Evolutionary conservation across 2,329 filamentous ascomycete species (phyloP), one percentile per base, ranked within the genome.

Genomic region (Diaporthe sp.): DNA sequence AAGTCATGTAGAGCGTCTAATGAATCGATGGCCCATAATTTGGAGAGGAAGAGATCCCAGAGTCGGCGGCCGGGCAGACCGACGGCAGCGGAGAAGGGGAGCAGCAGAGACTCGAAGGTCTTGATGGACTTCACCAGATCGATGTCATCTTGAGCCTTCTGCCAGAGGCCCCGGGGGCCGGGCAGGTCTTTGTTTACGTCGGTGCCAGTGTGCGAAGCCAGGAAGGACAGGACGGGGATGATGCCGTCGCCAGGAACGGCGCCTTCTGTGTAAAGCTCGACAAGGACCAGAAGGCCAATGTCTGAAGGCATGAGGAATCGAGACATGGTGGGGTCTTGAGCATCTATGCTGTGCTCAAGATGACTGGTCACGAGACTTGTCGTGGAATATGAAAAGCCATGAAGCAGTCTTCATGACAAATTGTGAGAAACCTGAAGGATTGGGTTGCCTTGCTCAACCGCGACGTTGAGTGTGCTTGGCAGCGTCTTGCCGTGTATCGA

Each of bases 261-360:
- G n/a, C 92, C 92, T 78, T 94, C 92, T 51, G 91, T 91, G 84
- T 99, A 98, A 72, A 98, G 88, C 80, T 95, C 91, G 71, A 97
- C 90, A 72, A 99, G 90, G 73, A 92, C 91, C 73, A 98, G 89
- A 34, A 98, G 89, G 81, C 94, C 93, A 79, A 98, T 90, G 82
- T 97, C 98, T 79, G 95, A 93, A 17, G 96, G 94, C n/a, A 94
- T 98, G 61, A 98, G 89, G 83, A 94, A 98, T 75, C 94, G 93
- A 80, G 93, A 90, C 93, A 96, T 97, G 71, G 20, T 77, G 57
- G 58, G 39, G 44, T 2, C 39, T 57, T 31, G 42, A 42, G 51
- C 72, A 53, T 49, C 15, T 70, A 25, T 53, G 65, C 42, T 22
- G 22, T 49, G 63, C 61, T 42, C 47, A 44, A 47, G 39, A n/a